Base-by-base conservation (phyloP, 2,329 filamentous ascomycete genomes). In the Cordyceps farinosa region DNA sequence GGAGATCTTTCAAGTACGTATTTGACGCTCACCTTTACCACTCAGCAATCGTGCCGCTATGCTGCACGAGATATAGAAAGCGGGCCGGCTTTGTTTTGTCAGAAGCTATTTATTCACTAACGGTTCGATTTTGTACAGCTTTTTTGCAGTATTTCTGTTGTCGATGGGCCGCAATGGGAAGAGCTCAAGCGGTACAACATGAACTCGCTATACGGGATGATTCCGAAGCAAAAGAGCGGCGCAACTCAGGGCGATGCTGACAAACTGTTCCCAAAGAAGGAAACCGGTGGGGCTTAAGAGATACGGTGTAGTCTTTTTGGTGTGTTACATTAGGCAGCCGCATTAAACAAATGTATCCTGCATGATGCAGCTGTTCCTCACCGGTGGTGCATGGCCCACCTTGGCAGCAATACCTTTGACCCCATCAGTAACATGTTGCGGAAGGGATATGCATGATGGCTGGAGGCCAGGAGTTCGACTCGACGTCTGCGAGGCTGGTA, bases 131-230 rank as follows among this genome's bases (percentile, higher is more conserved):
- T 42, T 59, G 8, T 15, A n/a, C 60, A 93, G 90, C 87, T 86
- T 62, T 82, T 91, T 47, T 89, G 88, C 70, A 90, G 91, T 29
- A 88, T 95, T 79, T 91, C 90, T 66, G 90, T 95, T 40, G 89
- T 95, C 4, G 86, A 87, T 65, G 82, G 84, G 15, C 72, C 70
- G 50, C 86, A 91, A 70, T 95, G 88, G 81, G 89, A 92, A 56
- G 79, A 80, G 53, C 79, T 93, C 65, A 93, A 91, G 77, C 84
- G 86, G 68, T 94, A 87, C 77, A 95, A 95, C 73, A 76, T 96
- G 45, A 86, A 88, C 63, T 90, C 92, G 74, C 82, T 94, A 30
- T 90, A 90, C 72, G 79, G 79, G 63, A 67, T 69, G 64, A 65
- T 64, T 42, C 32, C 63, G 38, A 63, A 67, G 62, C 59, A 66